Evolutionary conservation across 257 asterid species (phyloP).

Genomic region (Fraxinus excelsior): DNA sequence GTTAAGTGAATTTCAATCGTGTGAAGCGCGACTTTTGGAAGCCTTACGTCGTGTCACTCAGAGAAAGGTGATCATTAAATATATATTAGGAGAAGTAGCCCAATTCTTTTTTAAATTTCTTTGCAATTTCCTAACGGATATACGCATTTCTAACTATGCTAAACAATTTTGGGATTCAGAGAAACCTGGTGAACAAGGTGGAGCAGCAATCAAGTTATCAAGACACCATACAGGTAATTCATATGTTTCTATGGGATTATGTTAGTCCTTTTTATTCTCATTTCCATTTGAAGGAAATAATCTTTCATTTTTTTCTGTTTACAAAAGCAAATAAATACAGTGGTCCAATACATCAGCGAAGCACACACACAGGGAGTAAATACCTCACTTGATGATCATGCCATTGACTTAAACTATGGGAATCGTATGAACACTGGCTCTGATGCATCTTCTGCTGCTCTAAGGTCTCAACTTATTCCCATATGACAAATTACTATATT

Average conservation of each 20-base stretch:
- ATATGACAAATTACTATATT: background rate
- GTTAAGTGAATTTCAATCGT: constrained; percentile 42
- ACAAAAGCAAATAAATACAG: constrained; percentile 62
- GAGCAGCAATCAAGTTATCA: constrained; percentile 67
- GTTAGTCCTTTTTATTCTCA: too few species aligned
- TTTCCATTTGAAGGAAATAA: background rate
- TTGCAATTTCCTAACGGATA: too few species aligned
- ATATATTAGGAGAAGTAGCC: background rate
- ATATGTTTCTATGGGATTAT: too few species aligned
- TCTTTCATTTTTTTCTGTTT: background rate
- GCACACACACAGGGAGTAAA: constrained; percentile 50
- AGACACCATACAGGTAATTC: constrained; percentile 62
- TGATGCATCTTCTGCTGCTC: constrained; percentile 42
- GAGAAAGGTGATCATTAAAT: constrained; percentile 41
- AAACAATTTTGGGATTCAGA: constrained; percentile 32
- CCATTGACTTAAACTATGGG: constrained; percentile 32
- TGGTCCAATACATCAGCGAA: constrained; percentile 58
- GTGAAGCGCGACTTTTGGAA: constrained; percentile 52
- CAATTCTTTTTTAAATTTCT: background rate
- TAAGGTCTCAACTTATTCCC: constrained; percentile 31
- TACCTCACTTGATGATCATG: constrained; percentile 38
- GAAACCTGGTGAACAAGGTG: constrained; percentile 41
- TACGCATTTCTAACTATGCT: background rate
- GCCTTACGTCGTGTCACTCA: constrained; percentile 54
- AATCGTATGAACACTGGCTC: constrained; percentile 50